Conservation (phyloP, 2,329 filamentous ascomycete species). For the Penicillium oxalicum region DNA sequence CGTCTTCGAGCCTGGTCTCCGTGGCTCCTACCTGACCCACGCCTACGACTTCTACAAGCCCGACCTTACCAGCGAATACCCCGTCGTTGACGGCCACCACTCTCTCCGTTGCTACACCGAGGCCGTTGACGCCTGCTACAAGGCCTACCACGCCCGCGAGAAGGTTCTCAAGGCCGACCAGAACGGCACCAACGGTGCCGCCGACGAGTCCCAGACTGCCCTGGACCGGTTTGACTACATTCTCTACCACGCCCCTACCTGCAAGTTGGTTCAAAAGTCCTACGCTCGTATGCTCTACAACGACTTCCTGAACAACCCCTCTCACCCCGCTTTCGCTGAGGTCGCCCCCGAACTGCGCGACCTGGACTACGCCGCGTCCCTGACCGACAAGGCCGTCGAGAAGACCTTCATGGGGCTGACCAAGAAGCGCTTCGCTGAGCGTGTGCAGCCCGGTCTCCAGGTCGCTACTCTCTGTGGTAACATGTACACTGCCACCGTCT, state of each 20-base stretch:
- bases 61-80: slow-evolving; percentile 80
- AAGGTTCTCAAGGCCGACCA: slow-evolving; percentile 48
- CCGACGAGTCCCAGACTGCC: slow-evolving; percentile 51
- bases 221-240: slow-evolving; percentile 81
- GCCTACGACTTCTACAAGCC: slow-evolving; percentile 90
- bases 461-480: slow-evolving; percentile 69
- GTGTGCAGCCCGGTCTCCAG: slow-evolving; percentile 66
- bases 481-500: slow-evolving; percentile 59
- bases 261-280: slow-evolving; percentile 81
- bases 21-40: slow-evolving; percentile 75
- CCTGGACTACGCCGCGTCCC: slow-evolving; percentile 71
- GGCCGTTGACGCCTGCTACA: slow-evolving; percentile 75
- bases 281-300: slow-evolving; percentile 81
- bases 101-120: slow-evolving; percentile 76
- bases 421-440: slow-evolving; percentile 78
- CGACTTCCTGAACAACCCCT: slow-evolving; percentile 69
- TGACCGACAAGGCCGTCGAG: slow-evolving; percentile 76
- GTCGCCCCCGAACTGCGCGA: slow-evolving; percentile 71
- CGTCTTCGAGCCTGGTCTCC: slow-evolving; percentile 70
- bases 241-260: slow-evolving; percentile 76
- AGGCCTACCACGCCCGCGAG: slow-evolving; percentile 72
- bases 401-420: slow-evolving; percentile 79
- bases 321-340: slow-evolving; percentile 62
- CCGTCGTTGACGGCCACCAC: slow-evolving; percentile 77
- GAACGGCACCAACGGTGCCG: slow-evolving; percentile 46